A percentile compares a stretch with the other conserved stretches of the same genome.
Evolutionary conservation across 2,329 filamentous ascomycete genomes (phyloP).

Genomic region (Didymella pinodella): DNA sequence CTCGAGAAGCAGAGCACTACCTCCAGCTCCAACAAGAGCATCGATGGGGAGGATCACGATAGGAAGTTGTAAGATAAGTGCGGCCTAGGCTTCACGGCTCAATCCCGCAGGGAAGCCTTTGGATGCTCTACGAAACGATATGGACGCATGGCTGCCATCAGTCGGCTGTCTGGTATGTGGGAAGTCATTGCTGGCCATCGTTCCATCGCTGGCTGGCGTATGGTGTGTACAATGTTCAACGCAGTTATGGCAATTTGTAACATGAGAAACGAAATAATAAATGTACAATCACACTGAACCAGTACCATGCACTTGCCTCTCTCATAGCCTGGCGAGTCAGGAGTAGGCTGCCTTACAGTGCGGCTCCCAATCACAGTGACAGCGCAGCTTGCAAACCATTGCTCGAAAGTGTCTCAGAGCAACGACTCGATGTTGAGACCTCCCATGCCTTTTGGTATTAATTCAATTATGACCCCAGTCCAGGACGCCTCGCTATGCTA

Average conservation of each 20-base stretch:
- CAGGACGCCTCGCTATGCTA: constrained; percentile 8
- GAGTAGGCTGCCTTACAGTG: not conserved
- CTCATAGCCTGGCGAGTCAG: not conserved
- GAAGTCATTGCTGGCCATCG: constrained; percentile 25
- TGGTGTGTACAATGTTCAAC: constrained; percentile 38
- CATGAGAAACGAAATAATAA: constrained; percentile 16
- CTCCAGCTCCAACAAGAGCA: constrained; percentile 65
- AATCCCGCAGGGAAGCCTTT: constrained; percentile 20
- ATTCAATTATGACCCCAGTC: not conserved
- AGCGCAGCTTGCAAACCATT: not conserved
- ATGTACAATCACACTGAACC: not conserved
- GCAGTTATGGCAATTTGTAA: constrained; percentile 31
- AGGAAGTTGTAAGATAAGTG: constrained; percentile 54
- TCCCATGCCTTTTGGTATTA: no score
- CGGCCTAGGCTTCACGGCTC: constrained; percentile 14
- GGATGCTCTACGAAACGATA: constrained; percentile 15
- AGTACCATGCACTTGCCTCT: not conserved
- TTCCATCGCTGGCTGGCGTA: constrained; percentile 25
- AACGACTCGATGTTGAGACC: no score
- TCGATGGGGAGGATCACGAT: constrained; percentile 61
- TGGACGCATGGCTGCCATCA: constrained; percentile 27
- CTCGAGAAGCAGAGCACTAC: constrained; percentile 62
- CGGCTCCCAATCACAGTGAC: not conserved
- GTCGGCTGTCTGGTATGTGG: constrained; percentile 34
- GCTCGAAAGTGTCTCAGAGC: not conserved